Percentiles rank a stretch among this genome's conserved stretches.
phyloP scores from a whole-genome alignment of 2,329 filamentous ascomycete genomes.

The Trichoderma afroharzianum region DNA sequence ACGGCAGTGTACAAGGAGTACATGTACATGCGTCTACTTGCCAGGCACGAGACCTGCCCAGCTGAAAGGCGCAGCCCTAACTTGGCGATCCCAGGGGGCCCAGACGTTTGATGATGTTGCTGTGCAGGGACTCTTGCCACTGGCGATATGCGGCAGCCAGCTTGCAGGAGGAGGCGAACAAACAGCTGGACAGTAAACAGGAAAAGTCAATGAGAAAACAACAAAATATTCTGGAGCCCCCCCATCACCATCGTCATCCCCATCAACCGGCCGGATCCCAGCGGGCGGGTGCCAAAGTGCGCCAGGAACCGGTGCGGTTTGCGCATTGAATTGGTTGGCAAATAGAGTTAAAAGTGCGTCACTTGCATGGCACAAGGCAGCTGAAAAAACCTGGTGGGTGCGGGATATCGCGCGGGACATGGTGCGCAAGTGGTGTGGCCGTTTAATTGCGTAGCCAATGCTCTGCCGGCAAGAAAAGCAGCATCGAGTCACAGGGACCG shows the following conservation, averaged over 20 bases:
- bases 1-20: neutral
- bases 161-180: neutral
- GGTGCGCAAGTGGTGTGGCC: conserved; percentile 3
- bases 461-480: neutral
- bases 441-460: conserved; percentile 8
- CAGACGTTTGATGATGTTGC: neutral
- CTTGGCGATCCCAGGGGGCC: conserved; percentile 9
- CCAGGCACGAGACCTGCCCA: conserved; percentile 2
- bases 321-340: neutral
- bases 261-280: neutral
- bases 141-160: neutral
- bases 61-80: conserved; percentile 13
- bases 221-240: neutral
- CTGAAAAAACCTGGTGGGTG: conserved; percentile 12
- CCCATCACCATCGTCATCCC: no score
- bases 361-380: conserved; percentile 10
- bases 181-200: neutral
- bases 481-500: conserved; percentile 6
- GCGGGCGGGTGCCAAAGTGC: neutral
- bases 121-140: neutral
- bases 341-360: conserved; percentile 13
- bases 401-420: conserved; percentile 3
- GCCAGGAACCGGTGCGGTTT: neutral
- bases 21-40: neutral
- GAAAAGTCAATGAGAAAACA: neutral